Evolutionary conservation across 495 filamentous ascomycete genomes (phyloP), one percentile per base, ranked within the genome.

Genomic region (Aspergillus indologenus): DNA sequence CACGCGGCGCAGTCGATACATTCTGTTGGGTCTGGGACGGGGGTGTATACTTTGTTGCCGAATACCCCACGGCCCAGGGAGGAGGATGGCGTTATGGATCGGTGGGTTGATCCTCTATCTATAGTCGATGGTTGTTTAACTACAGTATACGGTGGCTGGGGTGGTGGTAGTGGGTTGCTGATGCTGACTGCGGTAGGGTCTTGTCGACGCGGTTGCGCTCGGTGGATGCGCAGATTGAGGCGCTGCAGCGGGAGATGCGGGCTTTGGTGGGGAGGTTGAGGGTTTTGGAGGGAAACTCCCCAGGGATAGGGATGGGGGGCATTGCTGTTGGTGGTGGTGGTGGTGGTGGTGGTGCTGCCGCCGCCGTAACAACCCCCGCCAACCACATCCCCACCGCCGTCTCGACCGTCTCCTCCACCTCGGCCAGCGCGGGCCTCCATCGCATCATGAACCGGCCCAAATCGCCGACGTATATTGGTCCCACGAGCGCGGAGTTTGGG

Each of bases 401-500:
- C 18, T 63, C 61, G 34, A 60, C 53, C 1, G 29, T 54, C 1
- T 64, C 61, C 29, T 60, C 59, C 12, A 54, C 56, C 2, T 52
- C 57, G 6, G 53, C 48, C n/a, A 43, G 52, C 20, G 34, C 46
- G 18, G 61, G 64, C 0, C 57, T 75, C 17, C 65, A 69, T 60
- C 72, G 74, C 6, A 75, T 76, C 26, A 47, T 76, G 49, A 73
- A 74, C 46, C 61, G 72, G 1, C 74, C 74, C 3, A 70, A 61
- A 45, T 74, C 72, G 0, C 74, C 74, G 1, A 61, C 67, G 3
- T 78, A 72, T 56, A 66, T 78, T 29, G 75, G 75, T 0, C 75
- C 75, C 0, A 78, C 75, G 17, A 76, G 74, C 53, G 74, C 75
- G 6, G 72, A 76, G 58, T 78, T 77, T 58, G 75, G 75, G 0